phyloP scores from a whole-genome alignment of 176 grass and related monocot species.

The Zea mays region Zm-B73-REFERENCE-NAM-5.0 NC_050096.1:188801501-188802000 shows the following conservation, averaged over 20 bases:
- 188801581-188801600: slow-evolving; percentile 59
- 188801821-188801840: slow-evolving; percentile 92
- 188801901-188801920: slow-evolving; percentile 54
- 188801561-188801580: slow-evolving; percentile 63
- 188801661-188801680: slow-evolving; percentile 92
- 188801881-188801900: slow-evolving; percentile 40
- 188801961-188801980: slow-evolving; percentile 78
- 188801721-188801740: slow-evolving; percentile 99
- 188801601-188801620: slow-evolving; percentile 89
- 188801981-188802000: slow-evolving; percentile 59
- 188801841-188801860: slow-evolving; percentile 87
- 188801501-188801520: slow-evolving; percentile 91
- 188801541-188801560: slow-evolving; percentile 81
- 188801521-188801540: slow-evolving; percentile 80
- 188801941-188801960: slow-evolving; percentile 91
- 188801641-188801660: slow-evolving; percentile 87
- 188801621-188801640: slow-evolving; percentile 86
- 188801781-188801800: slow-evolving; percentile 89
- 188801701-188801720: slow-evolving; percentile 97
- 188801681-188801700: slow-evolving; percentile 79
- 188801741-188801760: slow-evolving; percentile 84
- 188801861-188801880: slow-evolving; percentile 55
- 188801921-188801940: slow-evolving; percentile 55
- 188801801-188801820: slow-evolving; percentile 95
- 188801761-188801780: slow-evolving; percentile 95